phyloP scores from a whole-genome alignment of 192 early-diverging fungal species.

The Paraglomus occultum region DNA sequence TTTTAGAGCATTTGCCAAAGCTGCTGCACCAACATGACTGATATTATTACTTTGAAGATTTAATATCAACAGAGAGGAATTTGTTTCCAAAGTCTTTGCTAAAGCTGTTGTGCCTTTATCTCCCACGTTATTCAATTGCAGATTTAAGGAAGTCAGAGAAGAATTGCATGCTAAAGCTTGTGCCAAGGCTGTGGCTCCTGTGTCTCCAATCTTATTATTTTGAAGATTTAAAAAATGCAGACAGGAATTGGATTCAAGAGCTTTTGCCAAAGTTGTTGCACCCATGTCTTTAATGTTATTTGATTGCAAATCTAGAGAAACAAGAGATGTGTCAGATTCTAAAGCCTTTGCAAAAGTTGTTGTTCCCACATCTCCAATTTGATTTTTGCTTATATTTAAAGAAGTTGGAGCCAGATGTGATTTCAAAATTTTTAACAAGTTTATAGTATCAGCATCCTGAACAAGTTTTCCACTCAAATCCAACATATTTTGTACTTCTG shows the following conservation, averaged over 20 bases:
- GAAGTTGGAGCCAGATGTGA: no score
- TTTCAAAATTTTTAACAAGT: no score
- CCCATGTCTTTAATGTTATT: background rate
- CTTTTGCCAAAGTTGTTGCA: background rate
- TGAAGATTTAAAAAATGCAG: background rate
- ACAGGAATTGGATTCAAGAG: slow-evolving; percentile 7
- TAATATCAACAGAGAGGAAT: background rate
- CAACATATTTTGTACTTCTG: no score
- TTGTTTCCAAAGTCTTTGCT: background rate
- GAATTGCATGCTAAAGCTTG: slow-evolving; percentile 24
- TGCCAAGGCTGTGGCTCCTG: slow-evolving; percentile 7
- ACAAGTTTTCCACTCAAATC: no score
- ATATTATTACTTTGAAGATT: background rate
- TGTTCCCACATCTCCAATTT: no score
- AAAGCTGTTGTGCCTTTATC: background rate
- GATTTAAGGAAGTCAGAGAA: background rate
- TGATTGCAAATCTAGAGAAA: no score
- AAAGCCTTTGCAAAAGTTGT: no score
- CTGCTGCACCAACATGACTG: background rate
- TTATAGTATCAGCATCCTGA: no score
- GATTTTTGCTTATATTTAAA: no score
- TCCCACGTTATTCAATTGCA: background rate
- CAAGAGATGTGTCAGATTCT: no score
- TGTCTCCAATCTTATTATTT: slow-evolving; percentile 1
- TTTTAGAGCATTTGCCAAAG: background rate